Percentiles rank a stretch among this genome's conserved stretches.
Conservation (phyloP, 768 basidiomycete species). For the Porpolomopsis calyptriformis region DNA sequence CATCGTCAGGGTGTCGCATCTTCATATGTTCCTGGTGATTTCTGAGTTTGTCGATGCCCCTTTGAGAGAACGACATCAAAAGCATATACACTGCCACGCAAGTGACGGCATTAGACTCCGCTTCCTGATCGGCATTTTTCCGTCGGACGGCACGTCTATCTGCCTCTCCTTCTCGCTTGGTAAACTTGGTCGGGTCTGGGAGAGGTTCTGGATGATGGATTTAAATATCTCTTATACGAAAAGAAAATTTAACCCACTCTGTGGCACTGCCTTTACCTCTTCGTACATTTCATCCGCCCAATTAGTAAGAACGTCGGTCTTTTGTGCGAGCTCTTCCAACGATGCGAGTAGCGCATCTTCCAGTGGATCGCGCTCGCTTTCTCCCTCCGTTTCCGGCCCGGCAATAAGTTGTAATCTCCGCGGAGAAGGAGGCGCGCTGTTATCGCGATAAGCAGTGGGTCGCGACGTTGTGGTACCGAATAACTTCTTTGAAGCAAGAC, state of each 20-base stretch:
- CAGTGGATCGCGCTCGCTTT: conserved; percentile 48
- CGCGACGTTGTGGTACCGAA: conserved; percentile 47
- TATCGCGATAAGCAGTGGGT: conserved; percentile 26
- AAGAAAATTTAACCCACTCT: conserved; percentile 43
- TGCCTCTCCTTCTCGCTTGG: conserved; percentile 57
- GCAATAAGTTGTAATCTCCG: conserved; percentile 45
- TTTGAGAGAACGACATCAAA: conserved; percentile 85
- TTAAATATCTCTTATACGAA: conserved; percentile 7
- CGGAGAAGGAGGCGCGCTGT: conserved; percentile 42
- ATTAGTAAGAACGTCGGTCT: conserved; percentile 85
- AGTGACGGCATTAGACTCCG: conserved; percentile 75
- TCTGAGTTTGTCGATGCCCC: conserved; percentile 77
- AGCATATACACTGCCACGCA: conserved; percentile 86
- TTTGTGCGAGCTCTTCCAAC: conserved; percentile 89
- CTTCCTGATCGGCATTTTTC: conserved; percentile 66
- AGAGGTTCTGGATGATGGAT: conserved; percentile 50
- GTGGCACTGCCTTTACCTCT: conserved; percentile 72
- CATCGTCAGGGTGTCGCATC: conserved; percentile 67
- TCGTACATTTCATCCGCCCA: conserved; percentile 96
- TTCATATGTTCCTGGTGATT: conserved; percentile 74
- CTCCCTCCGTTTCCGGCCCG: conserved; percentile 23
- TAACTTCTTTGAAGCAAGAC: conserved; percentile 69
- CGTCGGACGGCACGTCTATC: conserved; percentile 60
- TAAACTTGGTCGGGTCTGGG: conserved; percentile 70
- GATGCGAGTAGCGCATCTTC: conserved; percentile 75